These are phyloP conservation scores for Zelopaecilomyces penicillatus DNA, from an alignment of 2,329 filamentous ascomycete species.

Conservation along the genomic window DNA sequence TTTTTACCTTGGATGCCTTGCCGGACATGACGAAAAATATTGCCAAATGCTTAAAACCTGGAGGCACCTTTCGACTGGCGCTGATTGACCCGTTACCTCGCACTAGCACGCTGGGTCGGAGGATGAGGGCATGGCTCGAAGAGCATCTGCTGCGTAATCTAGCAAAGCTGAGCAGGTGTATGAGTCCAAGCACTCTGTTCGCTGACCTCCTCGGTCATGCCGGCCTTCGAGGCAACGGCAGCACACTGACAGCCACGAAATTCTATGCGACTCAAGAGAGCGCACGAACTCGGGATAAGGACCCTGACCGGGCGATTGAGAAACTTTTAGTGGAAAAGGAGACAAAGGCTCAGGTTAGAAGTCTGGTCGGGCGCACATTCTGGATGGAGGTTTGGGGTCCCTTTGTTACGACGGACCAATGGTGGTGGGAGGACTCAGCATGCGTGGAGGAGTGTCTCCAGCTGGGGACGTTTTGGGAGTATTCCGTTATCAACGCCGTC, in stretches of 20 bases:
- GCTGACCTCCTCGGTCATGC: conserved; percentile 51
- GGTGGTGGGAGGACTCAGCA: conserved; percentile 55
- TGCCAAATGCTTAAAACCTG: conserved; percentile 44
- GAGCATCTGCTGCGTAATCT: conserved; percentile 51
- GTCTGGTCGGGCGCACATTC: conserved; percentile 45
- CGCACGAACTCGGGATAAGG: conserved; percentile 13
- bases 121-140: conserved; percentile 53
- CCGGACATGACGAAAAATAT: conserved; percentile 48
- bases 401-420: conserved; percentile 38
- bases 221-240: conserved; percentile 39
- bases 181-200: conserved; percentile 49
- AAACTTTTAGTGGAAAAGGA: conserved; percentile 18
- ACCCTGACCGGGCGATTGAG: conserved; percentile 17
- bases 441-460: conserved; percentile 48
- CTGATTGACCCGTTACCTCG: conserved; percentile 56
- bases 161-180: conserved; percentile 49
- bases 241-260: conserved; percentile 37
- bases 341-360: conserved; percentile 39
- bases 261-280: conserved; percentile 38
- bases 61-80: conserved; percentile 49
- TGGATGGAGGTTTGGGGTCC: conserved; percentile 55
- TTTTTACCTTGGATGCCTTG: conserved; percentile 49
- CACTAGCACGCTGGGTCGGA: conserved; percentile 46
- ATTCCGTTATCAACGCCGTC: conserved; percentile 46
- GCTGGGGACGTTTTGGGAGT: conserved; percentile 50